Conservation (phyloP, 768 basidiomycete genomes). For the Mycena vulgaris region DNA sequence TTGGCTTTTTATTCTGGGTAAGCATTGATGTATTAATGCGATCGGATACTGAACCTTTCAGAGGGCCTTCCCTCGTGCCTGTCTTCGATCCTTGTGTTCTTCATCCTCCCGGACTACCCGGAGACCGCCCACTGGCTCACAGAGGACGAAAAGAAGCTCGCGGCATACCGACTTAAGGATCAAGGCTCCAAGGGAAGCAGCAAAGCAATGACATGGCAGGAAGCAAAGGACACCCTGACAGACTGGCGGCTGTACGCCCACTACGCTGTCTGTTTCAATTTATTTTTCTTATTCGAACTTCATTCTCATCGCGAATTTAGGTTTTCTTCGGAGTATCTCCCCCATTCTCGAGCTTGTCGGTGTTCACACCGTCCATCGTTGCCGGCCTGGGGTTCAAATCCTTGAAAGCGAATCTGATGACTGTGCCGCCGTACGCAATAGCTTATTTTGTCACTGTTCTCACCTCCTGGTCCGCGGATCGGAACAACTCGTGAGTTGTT, state of each 20-base stretch:
- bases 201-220: conserved; percentile 52
- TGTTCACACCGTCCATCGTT: conserved; percentile 73
- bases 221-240: conserved; percentile 51
- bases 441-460: conserved; percentile 48
- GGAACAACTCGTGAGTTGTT: conserved; percentile 33
- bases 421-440: conserved; percentile 57
- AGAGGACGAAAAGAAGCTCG: conserved; percentile 57
- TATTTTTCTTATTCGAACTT: background rate
- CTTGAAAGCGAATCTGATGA: conserved; percentile 62
- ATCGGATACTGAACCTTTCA: too few relatives aligned
- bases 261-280: conserved; percentile 48
- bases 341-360: conserved; percentile 57
- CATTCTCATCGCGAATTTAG: background rate
- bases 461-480: conserved; percentile 43
- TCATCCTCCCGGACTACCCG: conserved; percentile 65
- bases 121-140: conserved; percentile 62
- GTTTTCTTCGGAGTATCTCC: conserved; percentile 61
- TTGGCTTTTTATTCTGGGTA: conserved; percentile 45
- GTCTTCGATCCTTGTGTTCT: conserved; percentile 48
- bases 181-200: conserved; percentile 47
- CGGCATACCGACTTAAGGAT: conserved; percentile 42
- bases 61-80: conserved; percentile 64
- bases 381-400: conserved; percentile 61
- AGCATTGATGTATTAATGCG: too few relatives aligned
- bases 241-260: conserved; percentile 57